These are phyloP conservation scores for Paraglomus brasilianum DNA, from an alignment of 192 early-diverging fungal genomes.

Conservation along the genomic window DNA sequence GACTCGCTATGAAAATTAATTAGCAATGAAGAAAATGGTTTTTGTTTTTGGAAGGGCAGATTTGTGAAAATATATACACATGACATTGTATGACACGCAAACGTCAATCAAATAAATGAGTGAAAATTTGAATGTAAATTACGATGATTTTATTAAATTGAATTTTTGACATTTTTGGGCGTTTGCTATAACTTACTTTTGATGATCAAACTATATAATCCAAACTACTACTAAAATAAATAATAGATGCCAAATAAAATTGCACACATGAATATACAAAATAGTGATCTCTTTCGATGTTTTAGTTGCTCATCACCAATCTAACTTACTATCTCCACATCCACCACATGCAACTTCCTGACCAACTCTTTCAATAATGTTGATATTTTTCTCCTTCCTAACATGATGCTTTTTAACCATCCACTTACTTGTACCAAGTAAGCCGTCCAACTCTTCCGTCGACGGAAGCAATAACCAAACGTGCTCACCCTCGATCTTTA, in stretches of 20 bases:
- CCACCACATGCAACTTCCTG: not conserved
- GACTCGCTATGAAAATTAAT: no score
- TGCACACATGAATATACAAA: not conserved
- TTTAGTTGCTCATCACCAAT: constrained; percentile 3
- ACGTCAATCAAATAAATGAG: no score
- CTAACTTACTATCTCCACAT: constrained; percentile 28
- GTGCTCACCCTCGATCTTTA: constrained; percentile 49
- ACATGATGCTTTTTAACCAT: constrained; percentile 40
- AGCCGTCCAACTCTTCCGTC: constrained; percentile 42
- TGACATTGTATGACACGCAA: no score
- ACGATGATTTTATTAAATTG: no score
- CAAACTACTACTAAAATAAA: no score
- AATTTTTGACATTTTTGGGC: no score
- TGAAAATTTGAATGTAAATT: no score
- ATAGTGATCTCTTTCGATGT: not conserved
- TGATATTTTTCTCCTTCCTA: not conserved
- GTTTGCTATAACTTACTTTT: no score
- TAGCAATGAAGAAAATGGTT: no score
- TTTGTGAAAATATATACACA: no score
- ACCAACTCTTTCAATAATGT: not conserved
- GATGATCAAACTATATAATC: no score
- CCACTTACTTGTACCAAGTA: constrained; percentile 51
- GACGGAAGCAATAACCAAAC: constrained; percentile 51
- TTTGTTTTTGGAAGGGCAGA: no score
- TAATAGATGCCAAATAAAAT: not conserved